Conservation (phyloP, 352 stramenopile genomes). For the Thalassiosira oceanica region DNA sequence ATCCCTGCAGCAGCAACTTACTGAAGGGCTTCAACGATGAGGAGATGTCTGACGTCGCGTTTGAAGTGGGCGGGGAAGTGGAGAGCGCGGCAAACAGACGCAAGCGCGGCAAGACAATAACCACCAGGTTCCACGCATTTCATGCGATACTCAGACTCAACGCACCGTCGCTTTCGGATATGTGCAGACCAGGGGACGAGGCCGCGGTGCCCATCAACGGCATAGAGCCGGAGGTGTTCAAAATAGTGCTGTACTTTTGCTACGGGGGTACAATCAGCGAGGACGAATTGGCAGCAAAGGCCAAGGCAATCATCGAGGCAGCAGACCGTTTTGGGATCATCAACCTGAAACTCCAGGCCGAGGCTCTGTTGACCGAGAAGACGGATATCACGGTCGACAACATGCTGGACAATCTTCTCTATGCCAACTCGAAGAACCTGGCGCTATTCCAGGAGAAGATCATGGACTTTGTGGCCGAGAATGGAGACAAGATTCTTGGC, state of each 20-base stretch:
- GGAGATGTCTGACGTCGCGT: conserved; percentile 20
- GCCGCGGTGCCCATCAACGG: conserved; percentile 4
- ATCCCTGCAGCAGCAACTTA: conserved; percentile 9
- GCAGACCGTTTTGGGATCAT: conserved; percentile 19
- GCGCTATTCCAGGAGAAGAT: neutral
- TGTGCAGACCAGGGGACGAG: neutral
- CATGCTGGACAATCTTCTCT: conserved; percentile 5
- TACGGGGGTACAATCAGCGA: conserved; percentile 8
- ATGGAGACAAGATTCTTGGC: neutral
- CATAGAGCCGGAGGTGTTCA: conserved; percentile 25
- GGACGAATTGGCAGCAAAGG: conserved; percentile 6
- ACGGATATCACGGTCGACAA: conserved; percentile 7
- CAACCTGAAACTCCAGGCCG: conserved; percentile 23
- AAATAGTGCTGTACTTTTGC: conserved; percentile 16
- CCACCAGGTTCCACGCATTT: conserved; percentile 6
- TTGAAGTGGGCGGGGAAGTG: conserved; percentile 17
- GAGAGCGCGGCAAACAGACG: neutral
- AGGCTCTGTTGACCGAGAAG: conserved; percentile 2
- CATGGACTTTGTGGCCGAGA: conserved; percentile 6
- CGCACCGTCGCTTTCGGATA: neutral
- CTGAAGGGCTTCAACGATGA: conserved; percentile 9
- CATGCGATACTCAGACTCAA: neutral
- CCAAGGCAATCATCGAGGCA: conserved; percentile 26
- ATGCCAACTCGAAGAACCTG: conserved; percentile 10
- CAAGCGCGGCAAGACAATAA: conserved; percentile 3